Percentiles rank a stretch among this genome's conserved stretches.
phyloP scores from a whole-genome alignment of 2,329 filamentous ascomycete species.

The Botrytis hyacinthi region DNA sequence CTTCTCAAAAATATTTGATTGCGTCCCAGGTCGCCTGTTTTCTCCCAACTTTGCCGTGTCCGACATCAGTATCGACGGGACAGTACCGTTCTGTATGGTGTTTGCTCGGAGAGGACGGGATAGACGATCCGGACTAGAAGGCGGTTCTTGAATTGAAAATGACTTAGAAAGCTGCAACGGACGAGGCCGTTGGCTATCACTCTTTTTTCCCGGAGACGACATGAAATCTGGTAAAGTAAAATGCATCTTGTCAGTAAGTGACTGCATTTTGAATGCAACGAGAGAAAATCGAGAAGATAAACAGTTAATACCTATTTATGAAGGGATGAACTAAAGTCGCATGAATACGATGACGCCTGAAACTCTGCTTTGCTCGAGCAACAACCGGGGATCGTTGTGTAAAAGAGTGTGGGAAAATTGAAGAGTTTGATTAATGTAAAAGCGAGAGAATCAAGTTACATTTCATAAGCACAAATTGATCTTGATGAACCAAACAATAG shows the following conservation, averaged over 20 bases:
- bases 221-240: conserved; percentile 38
- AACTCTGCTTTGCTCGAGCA: conserved; percentile 34
- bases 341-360: conserved; percentile 36
- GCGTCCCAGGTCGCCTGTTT: conserved; percentile 28
- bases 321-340: conserved; percentile 28
- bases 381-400: conserved; percentile 28
- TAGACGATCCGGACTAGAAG: conserved; percentile 26
- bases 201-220: conserved; percentile 33
- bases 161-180: conserved; percentile 42
- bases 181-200: conserved; percentile 34
- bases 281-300: conserved; percentile 6
- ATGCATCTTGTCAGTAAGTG: conserved; percentile 36
- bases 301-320: conserved; percentile 23
- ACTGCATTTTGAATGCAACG: conserved; percentile 22
- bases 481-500: background rate
- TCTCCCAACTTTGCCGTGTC: conserved; percentile 24
- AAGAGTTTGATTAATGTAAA: conserved; percentile 5
- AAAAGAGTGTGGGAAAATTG: conserved; percentile 31
- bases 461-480: conserved; percentile 22
- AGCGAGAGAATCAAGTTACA: conserved; percentile 25
- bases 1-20: conserved; percentile 43
- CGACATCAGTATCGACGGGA: conserved; percentile 24
- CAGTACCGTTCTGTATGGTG: conserved; percentile 37
- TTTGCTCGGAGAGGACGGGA: conserved; percentile 34
- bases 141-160: conserved; percentile 40